Evolutionary conservation across 257 asterid genomes (phyloP).

Genomic region (Solanum infundibuliforme): DNA sequence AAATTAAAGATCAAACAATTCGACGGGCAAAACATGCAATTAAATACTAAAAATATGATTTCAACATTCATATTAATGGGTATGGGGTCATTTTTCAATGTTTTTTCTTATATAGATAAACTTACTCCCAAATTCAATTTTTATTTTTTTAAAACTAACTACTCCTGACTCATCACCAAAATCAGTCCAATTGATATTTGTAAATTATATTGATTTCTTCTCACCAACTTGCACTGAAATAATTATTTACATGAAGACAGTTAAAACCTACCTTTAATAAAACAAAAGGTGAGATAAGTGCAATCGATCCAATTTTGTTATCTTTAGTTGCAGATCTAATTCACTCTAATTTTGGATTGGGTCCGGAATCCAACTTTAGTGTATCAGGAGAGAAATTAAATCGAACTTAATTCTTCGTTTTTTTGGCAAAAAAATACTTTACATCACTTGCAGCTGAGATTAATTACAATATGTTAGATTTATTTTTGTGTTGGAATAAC

Average conservation of each 20-base stretch:
- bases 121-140: background rate
- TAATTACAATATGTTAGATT: background rate
- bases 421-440: background rate
- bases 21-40: fast-evolving
- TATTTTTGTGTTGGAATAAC: background rate
- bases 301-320: background rate
- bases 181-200: background rate
- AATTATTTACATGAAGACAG: background rate
- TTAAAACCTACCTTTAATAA: background rate
- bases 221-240: background rate
- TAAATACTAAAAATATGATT: background rate
- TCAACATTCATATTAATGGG: background rate
- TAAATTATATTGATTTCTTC: background rate
- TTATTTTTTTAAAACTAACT: background rate
- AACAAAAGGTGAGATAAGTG: background rate
- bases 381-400: background rate
- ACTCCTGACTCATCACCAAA: background rate
- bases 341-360: background rate
- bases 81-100: background rate
- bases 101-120: background rate
- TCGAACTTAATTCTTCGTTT: background rate
- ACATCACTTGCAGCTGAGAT: background rate
- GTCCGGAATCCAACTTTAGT: background rate
- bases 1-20: background rate
- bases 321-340: background rate